Conservation (phyloP, 345 rosid genomes). For the Streptanthus diversifolius region DNA sequence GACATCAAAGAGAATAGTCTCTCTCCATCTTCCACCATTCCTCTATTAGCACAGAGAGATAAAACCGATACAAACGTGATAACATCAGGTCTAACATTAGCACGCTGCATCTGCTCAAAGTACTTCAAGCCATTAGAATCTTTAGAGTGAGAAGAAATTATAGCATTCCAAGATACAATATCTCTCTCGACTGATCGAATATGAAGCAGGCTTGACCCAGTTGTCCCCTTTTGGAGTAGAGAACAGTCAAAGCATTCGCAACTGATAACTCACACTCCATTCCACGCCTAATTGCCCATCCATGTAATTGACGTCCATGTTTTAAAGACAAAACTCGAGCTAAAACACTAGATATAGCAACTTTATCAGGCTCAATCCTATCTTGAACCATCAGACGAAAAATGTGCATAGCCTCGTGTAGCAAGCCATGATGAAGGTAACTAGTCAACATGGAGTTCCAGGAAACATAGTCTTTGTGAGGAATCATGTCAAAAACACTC, state of each 20-base stretch:
- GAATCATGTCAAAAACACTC: slow-evolving; percentile 61
- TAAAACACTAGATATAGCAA: slow-evolving; percentile 62
- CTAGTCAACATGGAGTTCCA: slow-evolving; percentile 80
- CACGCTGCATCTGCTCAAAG: slow-evolving; percentile 58
- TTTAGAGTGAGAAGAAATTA: slow-evolving; percentile 63
- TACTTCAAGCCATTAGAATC: slow-evolving; percentile 45
- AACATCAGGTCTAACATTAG: slow-evolving; percentile 44
- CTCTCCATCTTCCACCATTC: slow-evolving; percentile 67
- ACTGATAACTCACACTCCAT: slow-evolving; percentile 53
- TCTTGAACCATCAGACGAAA: slow-evolving; percentile 52
- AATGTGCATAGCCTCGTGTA: slow-evolving; percentile 46
- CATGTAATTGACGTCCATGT: slow-evolving; percentile 61
- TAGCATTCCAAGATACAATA: slow-evolving; percentile 76
- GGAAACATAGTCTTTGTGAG: slow-evolving; percentile 49
- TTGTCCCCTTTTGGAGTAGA: slow-evolving; percentile 51
- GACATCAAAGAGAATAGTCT: slow-evolving; percentile 52
- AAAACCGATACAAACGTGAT: slow-evolving; percentile 77
- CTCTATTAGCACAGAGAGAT: slow-evolving; percentile 67
- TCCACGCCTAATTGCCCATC: slow-evolving; percentile 62
- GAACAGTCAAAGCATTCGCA: slow-evolving; percentile 62
- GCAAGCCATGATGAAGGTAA: slow-evolving; percentile 60
- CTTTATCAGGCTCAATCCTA: slow-evolving; percentile 62
- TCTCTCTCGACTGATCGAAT: slow-evolving; percentile 59
- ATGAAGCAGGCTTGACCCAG: slow-evolving; percentile 48
- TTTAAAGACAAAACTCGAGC: slow-evolving; percentile 42